Conservation (phyloP, 2,329 filamentous ascomycete genomes). For the Xylaria sp. region DNA sequence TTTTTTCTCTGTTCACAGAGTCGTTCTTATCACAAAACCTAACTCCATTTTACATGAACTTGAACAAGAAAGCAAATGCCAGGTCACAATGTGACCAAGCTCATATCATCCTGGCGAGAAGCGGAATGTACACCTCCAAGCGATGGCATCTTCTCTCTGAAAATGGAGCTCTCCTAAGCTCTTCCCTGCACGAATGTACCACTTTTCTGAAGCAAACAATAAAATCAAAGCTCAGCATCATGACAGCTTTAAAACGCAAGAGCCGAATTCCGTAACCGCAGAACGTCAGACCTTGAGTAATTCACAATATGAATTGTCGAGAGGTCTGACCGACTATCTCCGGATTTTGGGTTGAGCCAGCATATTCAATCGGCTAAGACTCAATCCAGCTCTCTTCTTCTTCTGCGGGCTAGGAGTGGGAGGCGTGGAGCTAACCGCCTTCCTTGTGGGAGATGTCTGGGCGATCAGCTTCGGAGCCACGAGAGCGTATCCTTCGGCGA, state of each 20-base stretch:
- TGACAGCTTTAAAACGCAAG: slow-evolving; percentile 23
- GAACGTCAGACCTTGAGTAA: not conserved
- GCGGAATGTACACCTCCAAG: not conserved
- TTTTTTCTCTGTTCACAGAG: slow-evolving; percentile 33
- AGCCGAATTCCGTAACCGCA: slow-evolving; percentile 27
- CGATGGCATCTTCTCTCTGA: not conserved
- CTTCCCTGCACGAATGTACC: not conserved
- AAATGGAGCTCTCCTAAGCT: not conserved
- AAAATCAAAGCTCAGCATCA: not conserved
- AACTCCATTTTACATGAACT: slow-evolving; percentile 12
- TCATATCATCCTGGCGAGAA: not conserved
- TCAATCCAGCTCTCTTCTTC: slow-evolving; percentile 66
- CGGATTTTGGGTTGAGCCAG: slow-evolving; percentile 70
- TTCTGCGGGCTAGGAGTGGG: slow-evolving; percentile 60
- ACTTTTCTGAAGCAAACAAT: not conserved
- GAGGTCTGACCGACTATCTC: slow-evolving; percentile 48
- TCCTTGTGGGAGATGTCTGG: slow-evolving; percentile 52
- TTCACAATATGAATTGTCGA: not conserved
- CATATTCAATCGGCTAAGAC: slow-evolving; percentile 69
- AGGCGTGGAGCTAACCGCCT: slow-evolving; percentile 35
- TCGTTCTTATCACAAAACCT: slow-evolving; percentile 8
- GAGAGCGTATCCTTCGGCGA: slow-evolving; percentile 63
- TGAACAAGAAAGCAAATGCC: slow-evolving; percentile 9
- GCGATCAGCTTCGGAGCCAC: slow-evolving; percentile 60
- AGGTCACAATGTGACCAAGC: not conserved